Evolutionary conservation across 2,329 filamentous ascomycete genomes (phyloP).

Genomic region (Ceratocystiopsis brevicomis): DNA sequence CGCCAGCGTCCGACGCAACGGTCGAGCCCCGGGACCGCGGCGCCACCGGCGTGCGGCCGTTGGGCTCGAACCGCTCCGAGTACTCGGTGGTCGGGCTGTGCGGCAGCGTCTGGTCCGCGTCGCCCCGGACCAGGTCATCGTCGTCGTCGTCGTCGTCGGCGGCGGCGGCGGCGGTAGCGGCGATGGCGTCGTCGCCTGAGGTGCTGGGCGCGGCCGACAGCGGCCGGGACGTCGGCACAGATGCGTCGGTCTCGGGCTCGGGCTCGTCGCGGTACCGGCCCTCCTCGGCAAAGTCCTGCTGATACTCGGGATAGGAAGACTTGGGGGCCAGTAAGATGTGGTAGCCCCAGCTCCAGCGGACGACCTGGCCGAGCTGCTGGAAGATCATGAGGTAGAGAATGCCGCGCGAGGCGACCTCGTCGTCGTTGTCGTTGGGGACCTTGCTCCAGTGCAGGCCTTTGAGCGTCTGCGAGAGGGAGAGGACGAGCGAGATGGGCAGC

Average conservation of each 20-base stretch:
- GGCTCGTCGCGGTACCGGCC: constrained; percentile 37
- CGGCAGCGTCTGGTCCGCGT: constrained; percentile 6
- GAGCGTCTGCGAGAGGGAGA: constrained; percentile 83
- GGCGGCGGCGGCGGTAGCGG: too few species aligned
- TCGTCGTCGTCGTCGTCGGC: too few species aligned
- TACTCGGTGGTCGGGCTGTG: constrained; percentile 21
- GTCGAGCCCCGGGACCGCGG: constrained; percentile 30
- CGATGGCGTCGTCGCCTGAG: constrained; percentile 21
- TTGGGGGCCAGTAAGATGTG: constrained; percentile 82
- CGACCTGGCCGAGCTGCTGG: constrained; percentile 86
- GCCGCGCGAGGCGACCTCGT: constrained; percentile 81
- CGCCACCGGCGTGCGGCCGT: constrained; percentile 34
- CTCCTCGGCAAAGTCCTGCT: constrained; percentile 32
- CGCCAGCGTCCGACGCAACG: constrained; percentile 29
- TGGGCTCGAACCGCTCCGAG: constrained; percentile 32
- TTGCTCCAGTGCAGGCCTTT: constrained; percentile 85
- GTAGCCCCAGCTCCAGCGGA: constrained; percentile 97
- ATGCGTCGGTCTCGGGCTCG: constrained; percentile 11
- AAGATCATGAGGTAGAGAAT: constrained; percentile 94
- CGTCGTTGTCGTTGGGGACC: constrained; percentile 80
- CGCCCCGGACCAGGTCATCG: constrained; percentile 10
- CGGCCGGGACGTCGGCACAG: too few species aligned
- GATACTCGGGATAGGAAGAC: constrained; percentile 48
- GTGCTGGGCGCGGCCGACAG: constrained; percentile 10
- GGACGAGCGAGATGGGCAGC: constrained; percentile 83